Conservation (phyloP, 768 basidiomycete species). For the Rhodosporidiobolus sp. region DNA sequence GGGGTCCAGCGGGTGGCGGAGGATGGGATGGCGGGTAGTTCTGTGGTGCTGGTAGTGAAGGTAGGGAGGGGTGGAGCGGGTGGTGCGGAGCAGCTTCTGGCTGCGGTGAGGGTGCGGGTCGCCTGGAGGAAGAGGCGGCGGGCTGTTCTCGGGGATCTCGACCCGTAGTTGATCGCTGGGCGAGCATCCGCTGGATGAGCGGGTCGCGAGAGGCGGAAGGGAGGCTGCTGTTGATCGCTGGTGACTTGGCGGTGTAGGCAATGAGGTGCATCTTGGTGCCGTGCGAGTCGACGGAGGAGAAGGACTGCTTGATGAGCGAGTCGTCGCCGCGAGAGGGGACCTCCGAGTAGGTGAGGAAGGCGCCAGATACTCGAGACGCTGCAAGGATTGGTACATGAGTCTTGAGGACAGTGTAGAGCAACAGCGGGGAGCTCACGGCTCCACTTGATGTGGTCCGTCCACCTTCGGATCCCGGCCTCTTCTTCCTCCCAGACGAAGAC, state of each 20-base stretch:
- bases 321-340: slow-evolving; percentile 27
- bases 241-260: slow-evolving; percentile 30
- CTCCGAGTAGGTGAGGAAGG: slow-evolving; percentile 43
- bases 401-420: background rate
- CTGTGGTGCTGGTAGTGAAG: background rate
- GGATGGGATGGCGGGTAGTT: background rate
- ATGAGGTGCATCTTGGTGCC: slow-evolving; percentile 43
- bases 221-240: background rate
- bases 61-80: background rate
- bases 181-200: slow-evolving; percentile 29
- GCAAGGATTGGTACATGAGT: background rate
- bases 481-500: slow-evolving; percentile 43
- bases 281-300: slow-evolving; percentile 26
- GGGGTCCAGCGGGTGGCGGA: background rate
- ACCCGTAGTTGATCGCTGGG: background rate
- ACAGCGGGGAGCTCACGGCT: slow-evolving; percentile 27
- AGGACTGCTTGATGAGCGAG: slow-evolving; percentile 41
- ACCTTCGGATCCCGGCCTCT: slow-evolving; percentile 39
- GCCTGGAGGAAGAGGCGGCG: background rate
- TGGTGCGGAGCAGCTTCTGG: too few species aligned
- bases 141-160: slow-evolving; percentile 20
- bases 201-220: slow-evolving; percentile 14
- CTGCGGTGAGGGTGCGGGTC: background rate
- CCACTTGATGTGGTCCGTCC: slow-evolving; percentile 44
- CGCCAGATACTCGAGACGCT: slow-evolving; percentile 41